Conservation (phyloP, 2,329 filamentous ascomycete species). For the Aureobasidium melanogenum region DNA sequence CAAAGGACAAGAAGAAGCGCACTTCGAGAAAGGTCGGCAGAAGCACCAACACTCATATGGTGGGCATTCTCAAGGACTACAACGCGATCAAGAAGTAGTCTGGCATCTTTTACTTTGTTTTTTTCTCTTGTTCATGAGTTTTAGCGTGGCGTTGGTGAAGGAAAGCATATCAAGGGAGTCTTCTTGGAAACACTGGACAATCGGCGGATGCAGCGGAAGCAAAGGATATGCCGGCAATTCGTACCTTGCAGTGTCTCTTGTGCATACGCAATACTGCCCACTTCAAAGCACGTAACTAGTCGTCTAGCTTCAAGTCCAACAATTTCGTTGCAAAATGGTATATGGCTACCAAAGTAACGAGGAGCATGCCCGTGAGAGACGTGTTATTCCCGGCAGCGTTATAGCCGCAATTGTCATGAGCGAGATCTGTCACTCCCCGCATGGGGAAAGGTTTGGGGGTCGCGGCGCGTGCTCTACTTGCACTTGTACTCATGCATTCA, state of each 20-base stretch:
- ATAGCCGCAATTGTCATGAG: background rate
- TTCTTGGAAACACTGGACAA: background rate
- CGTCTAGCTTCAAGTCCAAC: background rate
- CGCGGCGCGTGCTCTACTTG: background rate
- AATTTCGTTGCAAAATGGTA: background rate
- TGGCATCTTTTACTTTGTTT: background rate
- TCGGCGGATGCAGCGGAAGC: background rate
- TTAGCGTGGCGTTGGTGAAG: conserved; percentile 11
- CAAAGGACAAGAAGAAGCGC: conserved; percentile 64
- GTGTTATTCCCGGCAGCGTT: background rate
- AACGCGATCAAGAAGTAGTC: conserved; percentile 23
- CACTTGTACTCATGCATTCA: background rate
- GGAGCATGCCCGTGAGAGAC: background rate
- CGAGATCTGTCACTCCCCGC: background rate
- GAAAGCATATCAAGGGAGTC: background rate
- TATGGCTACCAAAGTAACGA: background rate
- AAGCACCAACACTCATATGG: conserved; percentile 83
- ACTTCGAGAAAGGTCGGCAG: conserved; percentile 67
- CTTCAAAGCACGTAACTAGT: background rate
- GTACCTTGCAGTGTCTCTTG: background rate
- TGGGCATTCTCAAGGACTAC: conserved; percentile 69
- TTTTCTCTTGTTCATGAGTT: background rate
- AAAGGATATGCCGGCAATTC: background rate
- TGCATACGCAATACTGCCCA: background rate
- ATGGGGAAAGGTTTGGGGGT: background rate